These are phyloP conservation scores for Penicillium sp. DNA, from an alignment of 2,329 filamentous ascomycete genomes.

Conservation along the genomic window DNA sequence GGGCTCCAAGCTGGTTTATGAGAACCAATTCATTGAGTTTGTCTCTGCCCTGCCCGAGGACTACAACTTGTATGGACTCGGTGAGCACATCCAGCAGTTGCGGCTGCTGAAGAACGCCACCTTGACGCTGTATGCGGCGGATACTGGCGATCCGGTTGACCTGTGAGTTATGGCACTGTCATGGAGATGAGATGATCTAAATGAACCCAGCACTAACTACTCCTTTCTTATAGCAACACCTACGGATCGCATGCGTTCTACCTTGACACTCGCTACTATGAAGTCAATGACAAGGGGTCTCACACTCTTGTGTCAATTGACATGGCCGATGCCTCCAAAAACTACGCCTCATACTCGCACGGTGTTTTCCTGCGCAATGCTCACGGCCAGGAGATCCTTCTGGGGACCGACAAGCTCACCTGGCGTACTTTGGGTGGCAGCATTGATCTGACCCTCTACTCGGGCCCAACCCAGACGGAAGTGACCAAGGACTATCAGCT, in stretches of 20 bases:
- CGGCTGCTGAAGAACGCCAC: constrained; percentile 73
- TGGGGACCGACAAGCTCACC: constrained; percentile 65
- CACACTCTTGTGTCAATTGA: constrained; percentile 57
- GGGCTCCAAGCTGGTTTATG: constrained; percentile 67
- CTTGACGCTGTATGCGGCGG: constrained; percentile 67
- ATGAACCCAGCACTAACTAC: neutral
- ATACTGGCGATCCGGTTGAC: constrained; percentile 61
- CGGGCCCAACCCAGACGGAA: constrained; percentile 67
- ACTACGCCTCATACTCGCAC: constrained; percentile 70
- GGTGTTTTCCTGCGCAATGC: constrained; percentile 77
- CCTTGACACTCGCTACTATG: constrained; percentile 75
- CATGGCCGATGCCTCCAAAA: constrained; percentile 53
- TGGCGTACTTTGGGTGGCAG: constrained; percentile 75
- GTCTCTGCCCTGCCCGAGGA: constrained; percentile 65
- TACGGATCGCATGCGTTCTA: constrained; percentile 81
- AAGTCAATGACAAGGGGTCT: constrained; percentile 53
- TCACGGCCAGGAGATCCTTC: constrained; percentile 72
- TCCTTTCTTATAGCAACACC: constrained; percentile 54
- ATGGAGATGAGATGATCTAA: neutral
- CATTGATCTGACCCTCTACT: constrained; percentile 78
- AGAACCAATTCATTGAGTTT: constrained; percentile 78
- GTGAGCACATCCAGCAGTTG: constrained; percentile 71
- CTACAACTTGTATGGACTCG: constrained; percentile 75
- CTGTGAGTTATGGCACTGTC: constrained; percentile 28
- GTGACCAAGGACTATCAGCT: constrained; percentile 71